Evolutionary conservation across 1,139 yeast genomes (phyloP).

Genomic region (Lodderomyces pseudojiufengensis): DNA sequence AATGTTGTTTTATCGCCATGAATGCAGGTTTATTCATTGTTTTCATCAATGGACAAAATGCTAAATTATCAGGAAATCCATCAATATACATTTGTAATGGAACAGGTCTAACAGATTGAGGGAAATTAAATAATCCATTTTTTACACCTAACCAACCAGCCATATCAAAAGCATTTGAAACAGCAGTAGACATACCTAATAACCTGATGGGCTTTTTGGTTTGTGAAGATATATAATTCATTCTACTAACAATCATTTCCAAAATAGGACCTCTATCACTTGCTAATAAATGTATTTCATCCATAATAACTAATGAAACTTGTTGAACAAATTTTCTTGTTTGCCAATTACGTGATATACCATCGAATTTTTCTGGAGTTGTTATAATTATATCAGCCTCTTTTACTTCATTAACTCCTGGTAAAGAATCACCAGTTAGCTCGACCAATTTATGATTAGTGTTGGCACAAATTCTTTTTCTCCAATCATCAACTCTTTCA

Average conservation of each 20-base stretch:
- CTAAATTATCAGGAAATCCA: constrained; percentile 92
- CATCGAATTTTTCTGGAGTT: constrained; percentile 98
- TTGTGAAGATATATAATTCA: constrained; percentile 83
- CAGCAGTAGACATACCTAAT: constrained; percentile 95
- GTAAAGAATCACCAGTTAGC: constrained; percentile 93
- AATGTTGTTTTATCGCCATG: constrained; percentile 92
- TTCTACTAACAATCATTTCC: constrained; percentile 98
- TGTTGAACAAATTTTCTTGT: constrained; percentile 89
- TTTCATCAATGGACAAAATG: constrained; percentile 94
- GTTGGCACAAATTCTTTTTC: constrained; percentile 54
- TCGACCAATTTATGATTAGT: constrained; percentile 77
- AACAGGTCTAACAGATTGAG: constrained; percentile 95
- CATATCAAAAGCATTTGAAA: constrained; percentile 96
- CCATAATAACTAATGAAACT: constrained; percentile 91
- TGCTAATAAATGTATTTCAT: constrained; percentile 94
- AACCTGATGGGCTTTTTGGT: constrained; percentile 75
- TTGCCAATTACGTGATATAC: constrained; percentile 98
- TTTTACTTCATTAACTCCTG: constrained; percentile 81
- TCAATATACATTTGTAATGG: constrained; percentile 97
- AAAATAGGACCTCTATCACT: constrained; percentile 97
- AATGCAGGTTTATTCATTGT: constrained; percentile 98
- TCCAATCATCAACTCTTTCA: constrained; percentile 96
- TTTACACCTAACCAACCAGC: constrained; percentile 95
- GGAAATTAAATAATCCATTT: constrained; percentile 88
- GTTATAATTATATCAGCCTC: constrained; percentile 92